phyloP scores from a whole-genome alignment of 2,329 filamentous ascomycete species.

The Cladorrhinum sp. region DNA sequence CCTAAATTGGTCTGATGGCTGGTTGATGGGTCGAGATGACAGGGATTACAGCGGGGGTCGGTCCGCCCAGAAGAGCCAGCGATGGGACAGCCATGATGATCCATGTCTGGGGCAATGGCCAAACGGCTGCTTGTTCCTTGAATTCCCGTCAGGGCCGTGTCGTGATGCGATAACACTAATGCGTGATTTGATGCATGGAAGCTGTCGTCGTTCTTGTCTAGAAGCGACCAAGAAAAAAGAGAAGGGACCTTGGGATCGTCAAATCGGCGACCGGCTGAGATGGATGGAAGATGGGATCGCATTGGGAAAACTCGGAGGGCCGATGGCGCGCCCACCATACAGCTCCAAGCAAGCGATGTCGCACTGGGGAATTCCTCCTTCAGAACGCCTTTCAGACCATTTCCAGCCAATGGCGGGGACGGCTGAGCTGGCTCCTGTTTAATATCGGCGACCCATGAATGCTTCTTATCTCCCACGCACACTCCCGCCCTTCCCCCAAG shows the following conservation, averaged over 20 bases:
- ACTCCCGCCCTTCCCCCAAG: not conserved
- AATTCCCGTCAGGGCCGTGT: conserved; percentile 4
- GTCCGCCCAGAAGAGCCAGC: conserved; percentile 12
- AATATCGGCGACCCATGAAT: conserved; percentile 20
- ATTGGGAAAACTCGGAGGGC: not conserved
- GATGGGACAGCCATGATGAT: not conserved
- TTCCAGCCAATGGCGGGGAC: conserved; percentile 19
- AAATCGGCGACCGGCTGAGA: not conserved
- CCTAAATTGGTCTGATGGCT: conserved; percentile 32
- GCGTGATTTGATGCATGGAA: conserved; percentile 12
- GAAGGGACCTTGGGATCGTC: not conserved
- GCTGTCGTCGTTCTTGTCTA: not conserved
- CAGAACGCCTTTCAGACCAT: conserved; percentile 19
- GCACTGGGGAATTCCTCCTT: conserved; percentile 1
- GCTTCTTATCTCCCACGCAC: conserved; percentile 17
- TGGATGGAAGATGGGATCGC: not conserved
- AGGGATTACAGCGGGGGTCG: conserved; percentile 27
- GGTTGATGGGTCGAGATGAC: conserved; percentile 23
- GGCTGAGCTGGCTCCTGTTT: conserved; percentile 9
- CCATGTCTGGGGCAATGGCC: conserved; percentile 19
- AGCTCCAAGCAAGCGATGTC: conserved; percentile 7
- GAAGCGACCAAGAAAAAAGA: conserved; percentile 5
- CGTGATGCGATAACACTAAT: conserved; percentile 19
- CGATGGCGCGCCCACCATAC: not conserved
- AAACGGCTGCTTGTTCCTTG: conserved; percentile 13